Base-by-base conservation (phyloP, 257 asterid species). In the Solanum raphanifolium region DNA sequence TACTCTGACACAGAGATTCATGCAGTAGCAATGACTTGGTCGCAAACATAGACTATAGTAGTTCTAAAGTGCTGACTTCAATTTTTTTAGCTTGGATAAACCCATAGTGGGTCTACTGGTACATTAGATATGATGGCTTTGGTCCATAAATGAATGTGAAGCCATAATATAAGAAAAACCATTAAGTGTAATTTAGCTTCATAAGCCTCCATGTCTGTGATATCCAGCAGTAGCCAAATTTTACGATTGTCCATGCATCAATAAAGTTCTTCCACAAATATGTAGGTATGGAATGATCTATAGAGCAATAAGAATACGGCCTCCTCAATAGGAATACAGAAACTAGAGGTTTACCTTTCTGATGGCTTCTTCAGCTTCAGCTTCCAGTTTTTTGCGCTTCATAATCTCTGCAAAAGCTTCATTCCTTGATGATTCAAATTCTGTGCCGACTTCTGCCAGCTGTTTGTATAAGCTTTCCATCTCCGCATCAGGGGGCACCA, bases 301-400 rank as follows among this genome's bases (percentile, higher is more conserved):
- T 16, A 46, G 85, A 79, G 85, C 66, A 43, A 79, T 29, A 43
- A 43, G 85, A 79, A 79, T 79, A 46, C 3, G 6, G 18, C 9
- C 18, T 15, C 85, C 85, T 41, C 68, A 16, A 27, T 48, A 29
- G 41, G 68, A 81, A 81, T 48, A 46, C 29, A 46, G 66, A 81
- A 48, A 81, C 85, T 48, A 16, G 85, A 31, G 20, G 68, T 60
- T 87, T 46, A 94, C 98, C 97, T 92, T 89, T 66, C 83, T 89
- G 85, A 90, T 90, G 73, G 92, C 90, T 89, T 92, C 93, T 36
- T 86, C 87, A 73, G 94, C 94, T 88, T 91, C 90, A 79, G 89
- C 91, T 93, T 93, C 98, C 89, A 90, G 88, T n/a, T 90, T 89
- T 55, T 76, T 91, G 69, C 91, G 87, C 90, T 88, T 91, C 29